These are phyloP conservation scores for Sporothrix curviconia DNA, from an alignment of 2,329 filamentous ascomycete genomes.

Conservation along the genomic window DNA sequence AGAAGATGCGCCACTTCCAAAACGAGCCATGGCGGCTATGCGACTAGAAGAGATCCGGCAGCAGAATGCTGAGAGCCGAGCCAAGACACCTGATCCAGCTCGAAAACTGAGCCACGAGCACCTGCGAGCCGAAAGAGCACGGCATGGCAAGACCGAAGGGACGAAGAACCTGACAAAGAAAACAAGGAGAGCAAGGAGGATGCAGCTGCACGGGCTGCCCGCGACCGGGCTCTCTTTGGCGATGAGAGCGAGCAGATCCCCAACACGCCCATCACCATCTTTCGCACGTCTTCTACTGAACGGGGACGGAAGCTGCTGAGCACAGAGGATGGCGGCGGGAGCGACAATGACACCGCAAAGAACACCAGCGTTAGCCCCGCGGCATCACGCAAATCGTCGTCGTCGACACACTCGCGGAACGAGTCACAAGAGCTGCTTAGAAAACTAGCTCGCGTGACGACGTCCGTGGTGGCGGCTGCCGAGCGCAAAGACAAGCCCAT, in stretches of 20 bases:
- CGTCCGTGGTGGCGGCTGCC: background rate
- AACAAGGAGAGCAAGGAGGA: background rate
- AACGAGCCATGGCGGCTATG: conserved; percentile 41
- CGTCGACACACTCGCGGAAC: conserved; percentile 24
- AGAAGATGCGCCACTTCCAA: conserved; percentile 39
- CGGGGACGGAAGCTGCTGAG: conserved; percentile 6
- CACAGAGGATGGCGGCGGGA: background rate
- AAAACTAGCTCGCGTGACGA: conserved; percentile 38
- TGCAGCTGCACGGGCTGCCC: conserved; percentile 9
- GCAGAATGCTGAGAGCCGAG: conserved; percentile 37
- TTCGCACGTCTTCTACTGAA: conserved; percentile 20
- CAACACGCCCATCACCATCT: conserved; percentile 37
- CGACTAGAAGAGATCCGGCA: conserved; percentile 48
- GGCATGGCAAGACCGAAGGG: background rate
- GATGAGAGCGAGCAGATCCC: conserved; percentile 30
- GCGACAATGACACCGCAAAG: conserved; percentile 11
- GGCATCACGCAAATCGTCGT: conserved; percentile 17
- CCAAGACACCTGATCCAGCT: conserved; percentile 24
- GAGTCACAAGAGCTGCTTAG: conserved; percentile 45
- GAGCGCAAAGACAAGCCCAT: conserved; percentile 10
- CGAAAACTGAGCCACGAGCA: conserved; percentile 27
- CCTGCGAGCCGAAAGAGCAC: background rate
- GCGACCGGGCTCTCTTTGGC: background rate
- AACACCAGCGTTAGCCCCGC: conserved; percentile 8
- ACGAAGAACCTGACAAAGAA: background rate